Base-by-base conservation (phyloP, 805 yeast species). In the Ogataea chonburiensis region DNA sequence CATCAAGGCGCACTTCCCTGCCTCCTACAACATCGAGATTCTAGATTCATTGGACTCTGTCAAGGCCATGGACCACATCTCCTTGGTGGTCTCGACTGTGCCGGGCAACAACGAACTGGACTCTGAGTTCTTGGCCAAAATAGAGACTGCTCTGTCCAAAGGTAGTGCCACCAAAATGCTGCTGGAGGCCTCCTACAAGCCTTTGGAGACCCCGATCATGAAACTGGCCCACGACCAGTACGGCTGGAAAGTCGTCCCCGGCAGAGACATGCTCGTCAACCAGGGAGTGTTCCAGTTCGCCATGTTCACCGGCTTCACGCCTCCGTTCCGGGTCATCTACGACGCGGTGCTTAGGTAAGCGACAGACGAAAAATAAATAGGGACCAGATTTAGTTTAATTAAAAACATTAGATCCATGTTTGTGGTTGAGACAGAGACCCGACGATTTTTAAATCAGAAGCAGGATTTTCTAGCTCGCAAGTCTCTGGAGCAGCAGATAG, bases 111-210 rank as follows among this genome's bases (percentile, higher is more conserved):
- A 71, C 49, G 83, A 87, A 23, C 56, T 86, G 24, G 89, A 81
- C 45, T 62, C 58, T 1, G 50, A 43, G 1, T 61, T 85, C n/a
- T 47, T 75, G 34, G 55, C 60, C 15, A 71, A 67, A 35, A 55
- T 85, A 30, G 74, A 75, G 43, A 53, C 58, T 19, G 54, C 75
- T 28, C 67, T 83, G 47, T 42, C 58, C 14, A 68, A 65, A 31
- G 72, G 75, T 10, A 52, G 58, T n/a, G 70, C 66, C 0, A 17
- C 41, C 17, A 80, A 83, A 11, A 68, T 75, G 9, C 67, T 91
- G 17, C 65, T 93, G 34, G 99, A 93, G 48, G 97, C 98, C 31
- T 95, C 97, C 15, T 93, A 93, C 68, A 89, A 87, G 60, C 98
- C 98, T 12, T 66, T 76, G 17, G 71, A 80, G 12, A 91, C 98